Base-by-base conservation (phyloP, 768 basidiomycete genomes). In the Lactarius indigo region DNA sequence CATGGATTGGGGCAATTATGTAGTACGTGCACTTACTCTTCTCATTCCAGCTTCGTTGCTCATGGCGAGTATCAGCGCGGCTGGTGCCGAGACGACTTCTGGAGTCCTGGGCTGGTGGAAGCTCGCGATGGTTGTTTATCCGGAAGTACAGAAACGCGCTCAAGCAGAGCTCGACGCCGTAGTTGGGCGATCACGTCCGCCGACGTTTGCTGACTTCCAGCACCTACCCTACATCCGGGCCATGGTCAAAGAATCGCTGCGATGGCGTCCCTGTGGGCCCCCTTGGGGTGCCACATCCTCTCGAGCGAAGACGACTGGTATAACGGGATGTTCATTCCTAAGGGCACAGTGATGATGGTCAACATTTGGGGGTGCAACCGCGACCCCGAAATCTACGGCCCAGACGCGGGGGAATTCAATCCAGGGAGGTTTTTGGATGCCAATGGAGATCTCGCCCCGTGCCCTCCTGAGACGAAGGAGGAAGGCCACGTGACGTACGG, bases 261-360 rank as follows among this genome's bases (percentile, higher is more conserved):
- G 65, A 18, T 54, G 65, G 65, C 39, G 65, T 18, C 54, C 65
- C 5, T n/a, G 3, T 7, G 9, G 31, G n/a, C 41, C 55, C 55
- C 9, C 20, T 64, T 30, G 73, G 58, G 26, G 15, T 74, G 5
- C 69, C 71, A 8, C 74, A 74, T n/a, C 35, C 54, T 59, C 8
- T 35, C 71, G 2, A 66, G 52, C 5, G 61, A 63, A 61, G 76
- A 77, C 56, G 75, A 76, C 56, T 69, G 47, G 50, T 77, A 76
- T 59, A 66, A 68, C 56, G 72, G 65, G 28, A 66, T 65, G 56
- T 66, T 73, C 62, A 77, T 80, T 26, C 78, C 79, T 1, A 75
- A 72, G 37, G 78, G 76, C 10, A 75, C 77, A 1, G 71, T 76
- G 1, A 68, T 78, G 28, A 63, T 78, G 33, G 72, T 68, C 17